Percentiles rank a stretch among this genome's conserved stretches.
phyloP scores from a whole-genome alignment of 139 green algal genomes.

The Ostreobium quekettii region DNA sequence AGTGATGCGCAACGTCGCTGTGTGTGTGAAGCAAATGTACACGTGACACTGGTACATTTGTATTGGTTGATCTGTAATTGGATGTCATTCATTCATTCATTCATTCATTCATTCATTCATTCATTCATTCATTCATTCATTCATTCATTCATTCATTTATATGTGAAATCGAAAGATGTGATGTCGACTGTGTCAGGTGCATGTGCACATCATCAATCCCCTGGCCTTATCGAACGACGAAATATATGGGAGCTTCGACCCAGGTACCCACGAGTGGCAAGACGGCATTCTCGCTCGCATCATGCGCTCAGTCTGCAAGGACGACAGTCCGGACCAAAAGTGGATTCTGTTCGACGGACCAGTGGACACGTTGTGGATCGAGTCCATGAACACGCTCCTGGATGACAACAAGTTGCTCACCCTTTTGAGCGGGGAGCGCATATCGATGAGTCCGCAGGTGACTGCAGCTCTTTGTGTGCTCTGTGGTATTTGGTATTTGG shows the following conservation, averaged over 20 bases:
- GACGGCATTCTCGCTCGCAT: constrained; percentile 63
- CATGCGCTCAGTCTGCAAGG: constrained; percentile 65
- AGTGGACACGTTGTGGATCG: constrained; percentile 80
- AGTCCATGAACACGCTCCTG: constrained; percentile 75
- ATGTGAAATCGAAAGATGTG: not conserved
- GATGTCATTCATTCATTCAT: no score
- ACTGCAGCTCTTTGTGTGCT: not conserved
- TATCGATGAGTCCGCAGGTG: constrained; percentile 34
- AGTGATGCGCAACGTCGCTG: no score
- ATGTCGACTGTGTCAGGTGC: constrained; percentile 37
- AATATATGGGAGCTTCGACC: constrained; percentile 73
- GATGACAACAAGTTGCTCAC: constrained; percentile 82
- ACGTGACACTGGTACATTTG: no score
- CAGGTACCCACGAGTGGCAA: constrained; percentile 60
- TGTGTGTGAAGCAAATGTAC: no score
- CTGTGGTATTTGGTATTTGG: not conserved
- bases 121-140: no score
- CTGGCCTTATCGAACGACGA: constrained; percentile 71
- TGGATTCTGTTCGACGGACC: constrained; percentile 76
- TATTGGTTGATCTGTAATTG: no score
- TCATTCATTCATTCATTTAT: no score
- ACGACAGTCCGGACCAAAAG: constrained; percentile 55
- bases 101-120: no score
- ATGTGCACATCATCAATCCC: constrained; percentile 77
- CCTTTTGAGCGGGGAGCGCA: constrained; percentile 51